Evolutionary conservation across 2,329 filamentous ascomycete genomes (phyloP), one percentile per base, ranked within the genome.

Genomic region (Fusarium scirpi): DNA sequence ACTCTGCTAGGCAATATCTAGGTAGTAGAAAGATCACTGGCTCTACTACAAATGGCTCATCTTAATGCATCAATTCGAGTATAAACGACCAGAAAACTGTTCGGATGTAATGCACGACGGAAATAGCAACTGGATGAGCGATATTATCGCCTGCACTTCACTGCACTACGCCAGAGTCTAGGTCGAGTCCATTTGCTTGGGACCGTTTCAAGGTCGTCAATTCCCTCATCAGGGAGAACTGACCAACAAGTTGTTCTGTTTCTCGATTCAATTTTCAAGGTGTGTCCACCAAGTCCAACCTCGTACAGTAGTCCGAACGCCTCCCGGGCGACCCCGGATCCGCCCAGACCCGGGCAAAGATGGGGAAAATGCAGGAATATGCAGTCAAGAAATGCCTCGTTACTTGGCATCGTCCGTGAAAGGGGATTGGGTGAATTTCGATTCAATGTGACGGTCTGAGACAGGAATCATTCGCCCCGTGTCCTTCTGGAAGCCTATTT

Each of bases 281-380:
- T 49, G 53, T 30, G 53, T 20, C 58, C 60, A 51, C 67, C 60
- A n/a, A n/a, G 3, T 38, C 3, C 34, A 63, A 51, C 49, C 53
- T 62, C 61, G 58, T 53, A 38, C 34, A 38, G 34, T 71, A 71
- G 71, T 63, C 65, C 45, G 64, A 73, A 64, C 66, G 70, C 72
- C 70, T 75, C 70, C 74, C 74, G 74, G 74, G 63, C 72, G 65
- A 76, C 74, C 74, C 74, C 74, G 74, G 74, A 76, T 76, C 72
- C 74, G 72, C 74, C 59, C 56, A 69, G 59, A 69, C 58, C 65
- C 62, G 62, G 63, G 70, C 69, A 70, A 67, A 53, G 66, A 75
- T 72, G 71, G 72, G 70, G 73, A 65, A 74, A 41, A 71, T 51
- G 65, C 65, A 68, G 22, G 44, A 67, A 51, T 62, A 61, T 65